Evolutionary conservation across 2,329 filamentous ascomycete species (phyloP).

Genomic region (Cytospora chrysosperma): DNA sequence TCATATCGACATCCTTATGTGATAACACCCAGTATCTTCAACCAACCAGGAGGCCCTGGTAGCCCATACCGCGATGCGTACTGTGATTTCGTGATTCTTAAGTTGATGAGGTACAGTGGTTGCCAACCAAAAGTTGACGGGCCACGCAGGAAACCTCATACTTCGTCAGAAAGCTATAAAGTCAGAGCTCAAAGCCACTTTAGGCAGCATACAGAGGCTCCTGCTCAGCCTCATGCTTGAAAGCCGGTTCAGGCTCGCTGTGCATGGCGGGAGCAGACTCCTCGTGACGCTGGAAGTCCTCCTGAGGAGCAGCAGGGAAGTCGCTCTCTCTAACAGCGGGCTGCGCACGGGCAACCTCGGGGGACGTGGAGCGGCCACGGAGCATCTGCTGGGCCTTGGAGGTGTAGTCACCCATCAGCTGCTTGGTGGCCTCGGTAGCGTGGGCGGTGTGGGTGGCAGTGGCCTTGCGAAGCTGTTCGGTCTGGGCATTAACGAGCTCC

Average conservation of each 20-base stretch:
- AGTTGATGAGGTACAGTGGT: neutral
- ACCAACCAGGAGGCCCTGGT: neutral
- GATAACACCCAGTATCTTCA: neutral
- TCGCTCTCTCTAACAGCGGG: slow-evolving; percentile 43
- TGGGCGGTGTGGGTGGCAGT: slow-evolving; percentile 64
- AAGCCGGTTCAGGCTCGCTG: slow-evolving; percentile 32
- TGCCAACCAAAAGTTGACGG: neutral
- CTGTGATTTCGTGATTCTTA: neutral
- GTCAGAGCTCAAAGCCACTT: slow-evolving; percentile 7
- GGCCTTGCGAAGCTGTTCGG: slow-evolving; percentile 59
- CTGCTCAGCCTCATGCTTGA: slow-evolving; percentile 32
- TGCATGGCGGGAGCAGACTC: slow-evolving; percentile 24
- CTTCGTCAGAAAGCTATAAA: neutral
- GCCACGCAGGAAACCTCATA: neutral
- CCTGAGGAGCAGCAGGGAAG: slow-evolving; percentile 46
- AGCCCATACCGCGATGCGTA: neutral
- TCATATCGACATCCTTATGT: neutral
- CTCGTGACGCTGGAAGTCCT: slow-evolving; percentile 34
- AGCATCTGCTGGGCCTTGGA: slow-evolving; percentile 66
- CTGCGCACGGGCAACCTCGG: slow-evolving; percentile 35
- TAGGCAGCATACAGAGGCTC: slow-evolving; percentile 37
- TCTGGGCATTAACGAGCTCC: slow-evolving; percentile 60
- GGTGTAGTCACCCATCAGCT: slow-evolving; percentile 67
- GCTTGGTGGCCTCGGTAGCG: slow-evolving; percentile 63
- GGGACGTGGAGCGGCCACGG: slow-evolving; percentile 46